These are phyloP conservation scores for Monilinia fructicola DNA, from an alignment of 2,329 filamentous ascomycete species.

Conservation along the genomic window DNA sequence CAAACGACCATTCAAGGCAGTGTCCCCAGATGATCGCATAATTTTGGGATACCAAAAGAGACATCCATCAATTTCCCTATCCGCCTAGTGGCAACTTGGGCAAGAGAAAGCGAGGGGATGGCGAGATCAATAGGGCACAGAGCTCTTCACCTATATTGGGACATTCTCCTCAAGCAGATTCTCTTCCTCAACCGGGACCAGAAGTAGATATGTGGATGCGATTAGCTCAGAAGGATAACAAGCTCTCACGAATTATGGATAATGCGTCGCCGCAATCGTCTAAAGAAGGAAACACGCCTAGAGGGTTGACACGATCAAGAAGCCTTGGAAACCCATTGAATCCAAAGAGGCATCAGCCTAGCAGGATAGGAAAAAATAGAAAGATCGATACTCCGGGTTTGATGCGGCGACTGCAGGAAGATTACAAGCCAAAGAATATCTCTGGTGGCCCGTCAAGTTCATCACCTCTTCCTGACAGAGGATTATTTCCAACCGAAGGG, in stretches of 20 bases:
- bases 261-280: slow-evolving; percentile 68
- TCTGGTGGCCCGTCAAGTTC: slow-evolving; percentile 43
- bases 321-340: slow-evolving; percentile 28
- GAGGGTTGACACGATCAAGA: slow-evolving; percentile 17
- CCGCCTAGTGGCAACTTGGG: slow-evolving; percentile 47
- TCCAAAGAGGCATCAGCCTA: slow-evolving; percentile 67
- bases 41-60: slow-evolving; percentile 57
- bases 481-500: slow-evolving; percentile 8
- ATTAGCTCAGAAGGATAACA: slow-evolving; percentile 55
- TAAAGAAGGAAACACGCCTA: slow-evolving; percentile 42
- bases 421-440: slow-evolving; percentile 40
- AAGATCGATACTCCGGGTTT: slow-evolving; percentile 51
- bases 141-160: slow-evolving; percentile 67
- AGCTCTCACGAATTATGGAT: slow-evolving; percentile 63
- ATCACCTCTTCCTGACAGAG: slow-evolving; percentile 34
- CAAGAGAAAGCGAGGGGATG: slow-evolving; percentile 23
- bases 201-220: slow-evolving; percentile 76
- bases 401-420: slow-evolving; percentile 63
- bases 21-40: slow-evolving; percentile 61
- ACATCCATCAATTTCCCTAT: slow-evolving; percentile 44
- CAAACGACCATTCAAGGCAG: slow-evolving; percentile 46
- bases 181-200: slow-evolving; percentile 64
- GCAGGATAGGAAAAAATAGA: slow-evolving; percentile 47
- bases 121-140: slow-evolving; percentile 46
- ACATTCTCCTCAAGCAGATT: slow-evolving; percentile 41